Base-by-base conservation (phyloP, 805 yeast genomes). In the Wickerhamiella azymoides region DNA sequence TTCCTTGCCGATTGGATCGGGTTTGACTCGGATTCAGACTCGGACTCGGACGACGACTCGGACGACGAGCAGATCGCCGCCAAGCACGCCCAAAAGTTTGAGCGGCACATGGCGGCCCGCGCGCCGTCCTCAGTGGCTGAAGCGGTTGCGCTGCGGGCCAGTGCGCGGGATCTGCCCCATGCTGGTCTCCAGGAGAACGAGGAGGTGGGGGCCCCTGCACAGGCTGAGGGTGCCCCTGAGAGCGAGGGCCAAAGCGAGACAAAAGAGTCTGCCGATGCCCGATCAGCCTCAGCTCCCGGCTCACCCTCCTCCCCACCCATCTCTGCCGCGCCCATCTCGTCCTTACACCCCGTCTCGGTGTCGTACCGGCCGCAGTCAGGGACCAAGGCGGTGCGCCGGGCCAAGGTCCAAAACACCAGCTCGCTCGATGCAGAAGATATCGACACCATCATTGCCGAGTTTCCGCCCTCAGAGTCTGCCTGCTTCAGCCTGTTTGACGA, bases 401-500 rank as follows among this genome's bases (percentile, higher is more conserved):
- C 39, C 36, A 39, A 39, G 30, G 6, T 39, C 13, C 14, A 25
- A 14, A 42, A 35, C 18, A 2, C 43, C 9, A 35, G 44, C 16
- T 16, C 47, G 18, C 41, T 40, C 19, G 36, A 35, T 14, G 25
- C 17, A 18, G 24, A 28, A 2, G 38, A 17, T 4, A 4, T 14
- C 5, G 32, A 43, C 13, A 10, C 27, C 4, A 28, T 41, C 7
- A 35, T 21, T 10, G 11, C 32, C 18, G 43, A 16, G 13, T 36
- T 45, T 18, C 46, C 51, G 10, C 26, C 25, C 4, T 10, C 13
- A 10, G 35, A 21, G 13, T 32, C 33, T 2, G 49, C 25, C 7
- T 32, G 46, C 18, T 28, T 39, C 10, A n/a, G 30, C 4, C 44
- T 55, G 26, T 51, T 52, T 28, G 52, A 49, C 17, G 24, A 45